Base-by-base conservation (phyloP, 176 grass and related monocot genomes). In the Carex littledalei region DNA sequence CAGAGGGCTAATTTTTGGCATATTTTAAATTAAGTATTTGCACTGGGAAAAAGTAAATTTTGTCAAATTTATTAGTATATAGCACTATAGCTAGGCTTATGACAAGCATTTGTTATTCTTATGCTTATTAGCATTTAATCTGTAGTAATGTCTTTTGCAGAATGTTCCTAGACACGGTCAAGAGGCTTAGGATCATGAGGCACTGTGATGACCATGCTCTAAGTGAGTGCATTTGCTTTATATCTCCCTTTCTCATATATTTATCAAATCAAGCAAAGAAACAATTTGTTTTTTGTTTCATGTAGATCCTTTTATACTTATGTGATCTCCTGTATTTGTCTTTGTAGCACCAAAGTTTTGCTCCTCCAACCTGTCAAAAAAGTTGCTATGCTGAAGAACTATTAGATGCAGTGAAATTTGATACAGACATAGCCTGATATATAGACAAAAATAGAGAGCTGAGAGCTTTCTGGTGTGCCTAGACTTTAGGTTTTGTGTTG, bases 141-240 rank as follows among this genome's bases (percentile, higher is more conserved):
- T 80, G 34, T 54, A 75, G 16, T 49, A 17, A 54, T 76, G 50
- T 57, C 31, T 76, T 52, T 24, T 20, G 70, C 88, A 97, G 92
- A 84, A 90, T 94, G 92, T 94, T 97, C 43, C 45, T 90, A 21
- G 69, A 83, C 65, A 89, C 86, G 6, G 94, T 89, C 45, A 97
- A 94, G 83, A 87, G 87, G 81, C 88, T 94, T 32, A 90, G 92
- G 89, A 94, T 97, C 83, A 92, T 94, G 88, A 94, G 83, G 88
- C 86, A 86, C 14, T 93, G 84, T 35, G 93, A 92, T 61, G 83
- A 84, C 6, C 87, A 61, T 15, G 83, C 87, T 50, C 85, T 92
- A 26, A 89, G 91, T 91, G 31, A 91, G 87, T 87, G 63, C 68
- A 20, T 85, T 4, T 78, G n/a, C 5, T 8, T 26, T 32, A 62